Evolutionary conservation across 495 filamentous ascomycete genomes (phyloP), one percentile per base, ranked within the genome.

Genomic region (Aspergillus cavernicola): DNA sequence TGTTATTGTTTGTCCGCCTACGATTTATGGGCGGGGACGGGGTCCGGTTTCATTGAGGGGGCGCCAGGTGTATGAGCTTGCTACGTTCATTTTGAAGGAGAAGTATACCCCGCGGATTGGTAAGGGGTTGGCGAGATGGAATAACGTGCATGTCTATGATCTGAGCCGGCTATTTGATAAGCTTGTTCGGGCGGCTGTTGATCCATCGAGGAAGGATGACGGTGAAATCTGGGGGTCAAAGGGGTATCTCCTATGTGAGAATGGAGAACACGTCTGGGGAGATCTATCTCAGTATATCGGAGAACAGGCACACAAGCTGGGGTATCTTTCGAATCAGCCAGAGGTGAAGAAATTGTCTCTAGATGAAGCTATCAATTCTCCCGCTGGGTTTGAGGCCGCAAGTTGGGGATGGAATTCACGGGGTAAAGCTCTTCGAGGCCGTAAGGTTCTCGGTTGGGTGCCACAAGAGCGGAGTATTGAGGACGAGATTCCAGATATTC

Each of bases 171-270:
- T 85, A 24, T 88, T 80, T 61, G 42, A 19, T n/a, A 4, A n/a
- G 15, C 55, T 62, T 31, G 80, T 85, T 9, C 81, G 87, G 33
- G 82, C 81, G 23, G 85, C 85, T 10, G 16, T 60, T 0, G 53
- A 44, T 23, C 44, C 11, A 4, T 4, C 13, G 3, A 33, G 29
- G 16, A 35, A 23, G 74, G 73, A 50, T 26, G 74, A 76, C 2
- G 59, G 74, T 5, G 85, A 84, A 32, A 76, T 86, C 9, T 95
- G 87, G 81, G 86, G 84, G 1, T 62, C 67, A 1, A 72, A 83
- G 44, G 86, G 78, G 12, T 91, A 92, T 67, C 91, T 85, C 66
- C 80, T 90, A 50, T 72, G 77, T 22, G 84, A 88, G 67, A 84
- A 83, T 56, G 87, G 83, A 6, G 72, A 84, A 60, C 82, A 86